Percentiles rank a stretch among this genome's conserved stretches.
Conservation (phyloP, 164 flowering plant genomes). For the Tinospora cordifolia region DNA sequence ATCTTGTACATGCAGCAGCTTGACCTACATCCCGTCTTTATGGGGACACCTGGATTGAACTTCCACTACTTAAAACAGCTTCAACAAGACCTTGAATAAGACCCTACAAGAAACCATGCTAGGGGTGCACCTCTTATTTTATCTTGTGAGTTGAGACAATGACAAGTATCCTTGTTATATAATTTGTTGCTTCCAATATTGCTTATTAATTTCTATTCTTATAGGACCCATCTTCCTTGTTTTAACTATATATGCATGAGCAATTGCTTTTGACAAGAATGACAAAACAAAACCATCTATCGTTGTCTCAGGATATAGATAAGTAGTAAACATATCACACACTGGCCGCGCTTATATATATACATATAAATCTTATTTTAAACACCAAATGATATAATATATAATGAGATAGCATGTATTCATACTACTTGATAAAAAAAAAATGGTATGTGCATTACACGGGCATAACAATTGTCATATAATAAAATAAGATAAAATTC, state of each 20-base stretch:
- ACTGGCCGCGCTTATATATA: no score
- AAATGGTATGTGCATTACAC: no score
- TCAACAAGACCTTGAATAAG: not conserved
- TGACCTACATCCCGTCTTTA: not conserved
- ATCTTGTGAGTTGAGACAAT: not conserved
- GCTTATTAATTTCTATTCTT: not conserved
- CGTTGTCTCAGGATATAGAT: not conserved
- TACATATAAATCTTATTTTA: no score
- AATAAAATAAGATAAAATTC: no score
- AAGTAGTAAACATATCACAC: no score
- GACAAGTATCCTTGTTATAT: not conserved
- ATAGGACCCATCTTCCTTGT: not conserved
- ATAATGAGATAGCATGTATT: no score
- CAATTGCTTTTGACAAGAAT: not conserved
- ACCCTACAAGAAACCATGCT: not conserved
- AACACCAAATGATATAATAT: no score
- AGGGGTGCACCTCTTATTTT: not conserved
- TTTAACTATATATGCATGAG: not conserved
- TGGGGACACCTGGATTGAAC: not conserved
- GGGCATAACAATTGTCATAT: no score
- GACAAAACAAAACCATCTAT: no score
- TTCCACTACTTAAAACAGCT: not conserved
- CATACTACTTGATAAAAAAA: no score
- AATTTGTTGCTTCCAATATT: not conserved
- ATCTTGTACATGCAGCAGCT: not conserved